These are phyloP conservation scores for Porphyrellus cyaneotinctus DNA, from an alignment of 768 basidiomycete genomes.

Conservation along the genomic window DNA sequence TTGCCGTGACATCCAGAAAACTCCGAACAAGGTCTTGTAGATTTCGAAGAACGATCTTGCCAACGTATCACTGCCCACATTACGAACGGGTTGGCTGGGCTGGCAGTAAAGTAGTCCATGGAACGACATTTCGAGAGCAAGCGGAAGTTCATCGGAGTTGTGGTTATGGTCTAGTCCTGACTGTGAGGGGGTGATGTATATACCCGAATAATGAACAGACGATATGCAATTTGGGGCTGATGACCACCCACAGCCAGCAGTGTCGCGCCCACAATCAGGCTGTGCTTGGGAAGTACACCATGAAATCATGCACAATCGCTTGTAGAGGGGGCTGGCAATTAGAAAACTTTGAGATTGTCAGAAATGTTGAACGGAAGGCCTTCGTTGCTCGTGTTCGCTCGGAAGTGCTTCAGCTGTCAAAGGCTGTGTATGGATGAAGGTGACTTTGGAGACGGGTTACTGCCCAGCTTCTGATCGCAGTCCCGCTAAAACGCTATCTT, in stretches of 20 bases:
- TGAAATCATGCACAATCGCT: not conserved
- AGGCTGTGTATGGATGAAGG: too few relatives aligned
- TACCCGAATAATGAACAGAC: not conserved
- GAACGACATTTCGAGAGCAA: not conserved
- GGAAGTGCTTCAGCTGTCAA: not conserved
- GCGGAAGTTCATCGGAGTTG: not conserved
- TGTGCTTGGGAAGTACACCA: not conserved
- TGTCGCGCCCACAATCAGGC: slow-evolving; percentile 5
- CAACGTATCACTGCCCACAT: not conserved
- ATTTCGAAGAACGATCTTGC: not conserved
- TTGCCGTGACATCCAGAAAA: not conserved
- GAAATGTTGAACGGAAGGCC: not conserved
- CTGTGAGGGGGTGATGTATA: not conserved
- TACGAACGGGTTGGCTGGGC: too few relatives aligned
- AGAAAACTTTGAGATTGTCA: not conserved
- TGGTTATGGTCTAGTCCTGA: not conserved
- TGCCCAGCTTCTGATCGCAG: not conserved
- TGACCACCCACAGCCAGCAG: not conserved
- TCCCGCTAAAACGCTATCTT: not conserved
- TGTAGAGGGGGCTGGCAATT: not conserved
- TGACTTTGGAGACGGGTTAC: too few relatives aligned
- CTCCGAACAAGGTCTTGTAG: not conserved
- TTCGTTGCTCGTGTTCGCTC: not conserved
- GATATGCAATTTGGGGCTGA: not conserved
- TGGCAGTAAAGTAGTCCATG: not conserved